Evolutionary conservation across 2,329 filamentous ascomycete genomes (phyloP).

Genomic region (Trichoderma atroviride): DNA sequence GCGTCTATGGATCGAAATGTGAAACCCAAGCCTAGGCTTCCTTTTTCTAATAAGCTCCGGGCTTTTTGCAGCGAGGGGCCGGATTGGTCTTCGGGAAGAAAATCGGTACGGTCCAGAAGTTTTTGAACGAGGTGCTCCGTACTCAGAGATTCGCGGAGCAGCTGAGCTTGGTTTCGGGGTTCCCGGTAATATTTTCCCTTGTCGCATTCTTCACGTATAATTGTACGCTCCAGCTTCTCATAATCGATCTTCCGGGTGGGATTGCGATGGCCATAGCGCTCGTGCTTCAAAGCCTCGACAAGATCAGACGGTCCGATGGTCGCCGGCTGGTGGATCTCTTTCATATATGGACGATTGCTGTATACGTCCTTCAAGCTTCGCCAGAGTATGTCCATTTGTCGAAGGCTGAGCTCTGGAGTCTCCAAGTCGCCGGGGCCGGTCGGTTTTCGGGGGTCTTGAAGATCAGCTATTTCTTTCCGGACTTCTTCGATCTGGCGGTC

Average conservation of each 20-base stretch:
- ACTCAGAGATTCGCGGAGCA: constrained; percentile 35
- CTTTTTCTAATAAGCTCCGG: constrained; percentile 29
- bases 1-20: constrained; percentile 38
- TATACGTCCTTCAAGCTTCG: constrained; percentile 37
- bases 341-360: constrained; percentile 41
- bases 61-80: constrained; percentile 39
- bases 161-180: constrained; percentile 34
- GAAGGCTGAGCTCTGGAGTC: constrained; percentile 29
- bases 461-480: constrained; percentile 48
- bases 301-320: constrained; percentile 35
- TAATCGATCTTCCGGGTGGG: constrained; percentile 35
- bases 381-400: constrained; percentile 42
- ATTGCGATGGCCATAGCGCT: constrained; percentile 36
- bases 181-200: constrained; percentile 29
- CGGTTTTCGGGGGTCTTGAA: constrained; percentile 40
- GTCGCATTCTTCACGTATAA: constrained; percentile 37
- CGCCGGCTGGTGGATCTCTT: constrained; percentile 40
- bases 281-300: constrained; percentile 34
- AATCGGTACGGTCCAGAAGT: constrained; percentile 37
- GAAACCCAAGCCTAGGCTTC: constrained; percentile 29
- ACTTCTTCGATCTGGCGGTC: constrained; percentile 62
- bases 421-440: constrained; percentile 27
- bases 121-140: constrained; percentile 36
- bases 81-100: constrained; percentile 30
- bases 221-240: constrained; percentile 37